Conservation (phyloP, 306 rosid genomes). For the Herpetospermum pedunculosum region DNA sequence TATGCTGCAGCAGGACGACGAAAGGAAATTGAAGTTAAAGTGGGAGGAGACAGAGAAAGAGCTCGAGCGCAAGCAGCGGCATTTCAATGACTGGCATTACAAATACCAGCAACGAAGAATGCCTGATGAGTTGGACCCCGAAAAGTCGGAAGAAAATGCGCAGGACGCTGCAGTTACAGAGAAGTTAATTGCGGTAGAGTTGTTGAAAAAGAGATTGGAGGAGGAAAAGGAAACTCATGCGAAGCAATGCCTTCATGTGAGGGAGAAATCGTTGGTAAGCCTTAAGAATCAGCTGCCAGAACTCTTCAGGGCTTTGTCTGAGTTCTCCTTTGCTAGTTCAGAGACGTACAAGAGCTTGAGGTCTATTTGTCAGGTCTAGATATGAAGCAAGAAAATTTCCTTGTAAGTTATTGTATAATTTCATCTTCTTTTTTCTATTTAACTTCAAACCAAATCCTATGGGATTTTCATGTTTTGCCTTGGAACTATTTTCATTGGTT, state of each 20-base stretch:
- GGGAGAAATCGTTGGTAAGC: conserved; percentile 64
- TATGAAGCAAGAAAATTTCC: conserved; percentile 5
- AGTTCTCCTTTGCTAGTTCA: conserved; percentile 49
- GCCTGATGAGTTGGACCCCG: conserved; percentile 53
- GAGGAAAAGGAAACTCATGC: conserved; percentile 45
- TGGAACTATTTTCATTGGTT: neutral
- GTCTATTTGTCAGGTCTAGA: conserved; percentile 25
- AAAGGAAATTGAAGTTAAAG: conserved; percentile 43
- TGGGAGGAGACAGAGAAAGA: conserved; percentile 74
- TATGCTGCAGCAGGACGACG: conserved; percentile 48
- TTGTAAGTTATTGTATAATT: conserved; percentile 9
- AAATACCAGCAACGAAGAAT: conserved; percentile 47
- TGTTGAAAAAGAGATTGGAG: conserved; percentile 51
- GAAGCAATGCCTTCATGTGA: conserved; percentile 61
- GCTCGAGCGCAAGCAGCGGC: conserved; percentile 46
- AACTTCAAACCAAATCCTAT: neutral
- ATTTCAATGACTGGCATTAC: conserved; percentile 66
- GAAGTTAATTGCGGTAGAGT: conserved; percentile 43
- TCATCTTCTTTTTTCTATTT: neutral
- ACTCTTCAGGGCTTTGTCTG: conserved; percentile 57
- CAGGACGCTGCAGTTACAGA: conserved; percentile 31
- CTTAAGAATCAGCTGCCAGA: conserved; percentile 65
- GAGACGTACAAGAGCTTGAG: conserved; percentile 53
- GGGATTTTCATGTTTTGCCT: neutral
- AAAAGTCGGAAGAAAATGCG: conserved; percentile 25